Evolutionary conservation across 176 grass and related monocot species (phyloP).

Genomic region (Calamus simplicifolius): DNA sequence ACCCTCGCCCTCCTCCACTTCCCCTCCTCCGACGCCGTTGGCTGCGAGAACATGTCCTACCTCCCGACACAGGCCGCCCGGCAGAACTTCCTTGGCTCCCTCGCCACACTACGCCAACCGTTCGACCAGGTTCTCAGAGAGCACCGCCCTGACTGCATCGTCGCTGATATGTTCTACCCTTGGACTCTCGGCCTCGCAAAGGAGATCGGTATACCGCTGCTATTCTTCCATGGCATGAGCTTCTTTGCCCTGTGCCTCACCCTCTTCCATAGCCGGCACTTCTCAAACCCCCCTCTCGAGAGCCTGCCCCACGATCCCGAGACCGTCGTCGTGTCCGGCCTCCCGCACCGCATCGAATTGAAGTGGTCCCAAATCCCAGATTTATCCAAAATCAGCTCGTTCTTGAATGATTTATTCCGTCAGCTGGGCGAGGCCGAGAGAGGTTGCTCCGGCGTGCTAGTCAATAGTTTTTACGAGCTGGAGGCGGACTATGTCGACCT

Average conservation of each 20-base stretch:
- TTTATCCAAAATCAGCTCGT: too few species aligned
- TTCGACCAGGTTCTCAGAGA: neutral
- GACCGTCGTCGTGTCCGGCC: conserved; percentile 8
- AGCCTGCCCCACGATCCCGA: neutral
- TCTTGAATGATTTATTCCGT: too few species aligned
- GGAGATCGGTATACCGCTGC: neutral
- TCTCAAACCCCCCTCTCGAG: neutral
- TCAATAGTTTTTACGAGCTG: too few species aligned
- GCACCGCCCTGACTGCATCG: neutral
- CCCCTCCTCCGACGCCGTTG: neutral
- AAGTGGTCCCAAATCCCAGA: too few species aligned
- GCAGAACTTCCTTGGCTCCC: neutral
- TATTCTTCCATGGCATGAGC: conserved; percentile 1
- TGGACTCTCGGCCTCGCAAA: neutral
- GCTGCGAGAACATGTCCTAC: too few species aligned
- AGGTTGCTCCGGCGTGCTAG: too few species aligned
- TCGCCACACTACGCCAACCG: neutral
- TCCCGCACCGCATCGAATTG: conserved; percentile 3
- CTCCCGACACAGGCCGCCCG: too few species aligned
- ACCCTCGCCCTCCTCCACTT: neutral
- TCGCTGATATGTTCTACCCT: conserved; percentile 2
- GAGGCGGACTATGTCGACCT: too few species aligned
- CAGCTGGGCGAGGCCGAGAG: too few species aligned
- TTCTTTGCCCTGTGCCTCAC: neutral
- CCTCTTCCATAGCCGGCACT: neutral